Evolutionary conservation across 2,329 filamentous ascomycete species (phyloP), one percentile per base, ranked within the genome.

Genomic region (Tolypocladium cylindrosporum): DNA sequence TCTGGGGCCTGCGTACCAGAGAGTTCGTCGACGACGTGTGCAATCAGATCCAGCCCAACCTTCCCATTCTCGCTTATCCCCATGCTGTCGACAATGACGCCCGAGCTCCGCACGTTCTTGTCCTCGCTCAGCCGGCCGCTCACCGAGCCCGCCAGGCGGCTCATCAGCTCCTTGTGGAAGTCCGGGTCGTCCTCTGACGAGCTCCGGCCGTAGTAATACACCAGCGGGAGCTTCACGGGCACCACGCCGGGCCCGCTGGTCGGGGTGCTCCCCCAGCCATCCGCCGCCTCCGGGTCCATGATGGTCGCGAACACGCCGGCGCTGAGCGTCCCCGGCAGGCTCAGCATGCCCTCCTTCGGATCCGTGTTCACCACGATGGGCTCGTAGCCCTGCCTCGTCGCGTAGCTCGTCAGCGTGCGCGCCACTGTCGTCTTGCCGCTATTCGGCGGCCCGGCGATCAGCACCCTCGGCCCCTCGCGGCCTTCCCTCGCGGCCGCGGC

Each of bases 141-240:
- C 5, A 90, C 88, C 10, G 89, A 87, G 21, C 93, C 80, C 0
- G 91, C 91, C 69, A 97, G 78, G 61, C 88, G 83, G 52, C 87
- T 89, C 31, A 90, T 77, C 60, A 97, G 75, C 14, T 86, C 82
- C 67, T 85, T 88, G 75, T 89, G 97, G 50, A 93, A 74, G 40
- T 78, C 81, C 0, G 82, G 79, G 60, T 91, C 88, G 55, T 91
- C 88, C 64, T 91, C 87, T 0, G 90, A 83, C 61, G 79, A 85
- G 56, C 83, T 79, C 61, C 88, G 78, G 19, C 94, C 93, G 71
- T 90, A 96, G 72, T 91, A 90, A 69, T 96, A 96, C 36, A 93
- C 91, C 57, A 99, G 76, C 6, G 94, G 94, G 65, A 96, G 79
- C 77, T 97, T 97, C 56, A 96, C 90, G 0, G 93, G 92, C 21